A percentile compares a stretch with the other conserved stretches of the same genome.
Conservation (phyloP, 2,329 filamentous ascomycete species). For the Penicillium sp. region DNA sequence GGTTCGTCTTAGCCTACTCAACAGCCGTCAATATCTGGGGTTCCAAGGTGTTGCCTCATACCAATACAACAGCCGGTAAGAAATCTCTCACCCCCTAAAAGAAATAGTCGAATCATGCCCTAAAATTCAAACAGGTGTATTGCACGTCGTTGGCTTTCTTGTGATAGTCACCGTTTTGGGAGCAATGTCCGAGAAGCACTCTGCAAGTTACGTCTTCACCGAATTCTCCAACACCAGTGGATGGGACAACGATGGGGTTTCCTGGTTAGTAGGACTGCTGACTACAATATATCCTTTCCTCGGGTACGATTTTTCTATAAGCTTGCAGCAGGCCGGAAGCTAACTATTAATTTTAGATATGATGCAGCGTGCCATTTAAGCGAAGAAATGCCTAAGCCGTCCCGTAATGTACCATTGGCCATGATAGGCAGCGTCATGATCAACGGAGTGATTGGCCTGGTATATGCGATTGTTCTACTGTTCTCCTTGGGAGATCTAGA, state of each 20-base stretch:
- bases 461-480: slow-evolving; percentile 46
- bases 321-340: neutral
- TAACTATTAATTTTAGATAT: slow-evolving; percentile 20
- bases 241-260: slow-evolving; percentile 21
- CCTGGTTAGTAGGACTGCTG: slow-evolving; percentile 22
- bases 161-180: slow-evolving; percentile 16
- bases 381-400: slow-evolving; percentile 35
- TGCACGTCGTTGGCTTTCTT: slow-evolving; percentile 20
- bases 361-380: slow-evolving; percentile 46
- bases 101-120: too few relatives aligned
- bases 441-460: slow-evolving; percentile 50
- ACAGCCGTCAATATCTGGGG: slow-evolving; percentile 47
- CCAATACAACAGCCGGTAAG: slow-evolving; percentile 20
- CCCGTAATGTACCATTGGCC: slow-evolving; percentile 33
- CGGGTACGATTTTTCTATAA: slow-evolving; percentile 3
- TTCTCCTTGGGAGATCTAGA: slow-evolving; percentile 47
- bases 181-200: slow-evolving; percentile 19
- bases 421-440: slow-evolving; percentile 38
- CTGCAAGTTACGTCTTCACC: slow-evolving; percentile 16
- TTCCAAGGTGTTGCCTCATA: slow-evolving; percentile 27
- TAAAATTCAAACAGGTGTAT: slow-evolving; percentile 8
- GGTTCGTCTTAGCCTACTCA: slow-evolving; percentile 32
- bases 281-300: slow-evolving; percentile 24
- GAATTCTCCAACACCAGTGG: slow-evolving; percentile 24
- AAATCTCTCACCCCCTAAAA: too few relatives aligned